Evolutionary conservation across 805 yeast species (phyloP), one percentile per base, ranked within the genome.

Genomic region (Candida chilensis): DNA sequence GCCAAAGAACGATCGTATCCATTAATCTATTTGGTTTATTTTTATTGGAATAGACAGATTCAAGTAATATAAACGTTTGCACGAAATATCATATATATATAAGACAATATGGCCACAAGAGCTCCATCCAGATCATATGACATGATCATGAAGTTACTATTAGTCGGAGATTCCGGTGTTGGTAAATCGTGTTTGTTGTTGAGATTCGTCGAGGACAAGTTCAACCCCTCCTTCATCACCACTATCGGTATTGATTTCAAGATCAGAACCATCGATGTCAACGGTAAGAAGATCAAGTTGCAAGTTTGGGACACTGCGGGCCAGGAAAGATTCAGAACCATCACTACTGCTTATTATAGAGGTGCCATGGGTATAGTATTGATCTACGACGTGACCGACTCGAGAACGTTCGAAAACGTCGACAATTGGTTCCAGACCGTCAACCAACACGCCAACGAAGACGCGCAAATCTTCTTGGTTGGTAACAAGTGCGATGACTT

Each of bases 241-340:
- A 92, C 98, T 28, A 92, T 92, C 48, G 98, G 98, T 32, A 92
- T 92, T 47, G 98, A 92, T 57, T 92, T 92, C 72, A 92, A 92
- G 65, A 90, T 92, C 54, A 81, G 96, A 60, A 88, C 96, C 17
- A 84, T 88, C 43, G 96, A 90, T 45, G 71, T 88, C 41, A 90
- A 90, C 39, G 96, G 95, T 32, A 83, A 84, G 59, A 81, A 81
- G 41, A 83, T 92, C 58, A 92, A 92, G 62, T 71, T 90, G 52
- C 98, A 92, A 57, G 83, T 90, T 27, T 82, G 96, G 96, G 96
- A 87, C 54, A 87, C 96, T 24, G 96, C 96, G 1, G 96, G 96
- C n/a, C 96, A 87, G 61, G 96, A 87, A 55, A 70, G 96, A 49
- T 87, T 87, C 64, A 74, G 95, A 61, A 85, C 95, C 25, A 87